phyloP scores from a whole-genome alignment of 2,329 filamentous ascomycete genomes.

The Paecilomyces variotii region DNA sequence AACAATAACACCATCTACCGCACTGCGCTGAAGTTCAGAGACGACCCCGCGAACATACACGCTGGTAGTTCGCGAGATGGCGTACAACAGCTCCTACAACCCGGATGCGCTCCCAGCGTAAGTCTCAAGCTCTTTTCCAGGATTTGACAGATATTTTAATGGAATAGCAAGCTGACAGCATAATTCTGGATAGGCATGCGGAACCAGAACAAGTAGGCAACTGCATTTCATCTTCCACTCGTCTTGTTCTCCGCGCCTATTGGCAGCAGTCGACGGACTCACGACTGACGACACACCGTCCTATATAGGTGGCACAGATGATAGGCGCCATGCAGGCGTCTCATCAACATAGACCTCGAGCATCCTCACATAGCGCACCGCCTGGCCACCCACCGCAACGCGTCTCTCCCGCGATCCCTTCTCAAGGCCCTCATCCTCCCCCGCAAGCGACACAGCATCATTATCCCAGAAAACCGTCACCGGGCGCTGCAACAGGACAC shows the following conservation, averaged over 20 bases:
- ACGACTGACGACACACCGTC: not conserved
- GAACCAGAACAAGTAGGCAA: slow-evolving; percentile 61
- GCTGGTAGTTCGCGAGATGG: slow-evolving; percentile 50
- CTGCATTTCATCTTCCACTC: not conserved
- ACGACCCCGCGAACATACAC: not conserved
- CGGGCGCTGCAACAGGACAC: slow-evolving; percentile 25
- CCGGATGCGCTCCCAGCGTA: slow-evolving; percentile 91
- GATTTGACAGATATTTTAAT: not conserved
- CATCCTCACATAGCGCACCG: not conserved
- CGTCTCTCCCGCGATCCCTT: slow-evolving; percentile 1
- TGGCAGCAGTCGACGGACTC: not conserved
- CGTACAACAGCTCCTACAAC: slow-evolving; percentile 89
- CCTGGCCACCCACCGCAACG: slow-evolving; percentile 9
- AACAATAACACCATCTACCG: not conserved
- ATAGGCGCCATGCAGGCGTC: slow-evolving; percentile 28
- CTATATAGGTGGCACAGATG: slow-evolving; percentile 38
- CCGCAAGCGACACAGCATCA: slow-evolving; percentile 17
- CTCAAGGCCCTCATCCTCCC: slow-evolving; percentile 26
- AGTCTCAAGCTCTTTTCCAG: slow-evolving; percentile 29
- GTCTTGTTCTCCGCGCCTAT: slow-evolving; percentile 5
- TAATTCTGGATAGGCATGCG: slow-evolving; percentile 50
- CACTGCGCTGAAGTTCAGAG: not conserved
- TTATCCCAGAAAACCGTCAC: slow-evolving; percentile 19
- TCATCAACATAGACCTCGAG: slow-evolving; percentile 13
- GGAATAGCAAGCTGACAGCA: not conserved